phyloP scores from a whole-genome alignment of 352 stramenopile genomes.

The Phytophthora tubulina region DNA sequence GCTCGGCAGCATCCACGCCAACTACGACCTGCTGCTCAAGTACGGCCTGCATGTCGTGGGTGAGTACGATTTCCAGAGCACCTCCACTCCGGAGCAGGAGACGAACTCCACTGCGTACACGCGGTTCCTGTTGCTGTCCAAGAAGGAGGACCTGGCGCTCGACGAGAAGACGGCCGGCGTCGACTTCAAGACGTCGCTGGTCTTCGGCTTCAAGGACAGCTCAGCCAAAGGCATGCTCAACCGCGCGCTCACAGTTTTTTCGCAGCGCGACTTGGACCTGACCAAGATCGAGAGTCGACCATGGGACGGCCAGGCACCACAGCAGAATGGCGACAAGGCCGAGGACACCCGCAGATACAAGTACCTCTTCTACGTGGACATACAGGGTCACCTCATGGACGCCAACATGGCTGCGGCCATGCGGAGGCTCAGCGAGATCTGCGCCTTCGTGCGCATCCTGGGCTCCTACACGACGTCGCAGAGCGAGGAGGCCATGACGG shows the following conservation, averaged over 20 bases:
- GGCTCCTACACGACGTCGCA: constrained; percentile 78
- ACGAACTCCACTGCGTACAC: constrained; percentile 80
- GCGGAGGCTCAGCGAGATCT: constrained; percentile 82
- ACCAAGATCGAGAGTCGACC: constrained; percentile 82
- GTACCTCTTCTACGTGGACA: constrained; percentile 84
- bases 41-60: constrained; percentile 74
- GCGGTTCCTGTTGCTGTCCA: constrained; percentile 91
- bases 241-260: constrained; percentile 70
- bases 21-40: constrained; percentile 92
- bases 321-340: constrained; percentile 46
- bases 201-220: constrained; percentile 78
- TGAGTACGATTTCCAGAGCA: constrained; percentile 62
- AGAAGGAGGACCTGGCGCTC: constrained; percentile 56
- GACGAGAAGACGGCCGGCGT: constrained; percentile 39
- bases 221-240: constrained; percentile 70
- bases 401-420: constrained; percentile 78
- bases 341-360: constrained; percentile 64
- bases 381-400: constrained; percentile 73
- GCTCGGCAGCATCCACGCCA: constrained; percentile 96
- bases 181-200: constrained; percentile 79
- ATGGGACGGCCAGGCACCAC: constrained; percentile 58
- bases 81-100: constrained; percentile 42
- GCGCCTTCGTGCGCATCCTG: constrained; percentile 86
- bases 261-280: constrained; percentile 69
- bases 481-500: constrained; percentile 26